Evolutionary conservation across 305 asterid species (phyloP).

Genomic region (Rubia balearica): DNA sequence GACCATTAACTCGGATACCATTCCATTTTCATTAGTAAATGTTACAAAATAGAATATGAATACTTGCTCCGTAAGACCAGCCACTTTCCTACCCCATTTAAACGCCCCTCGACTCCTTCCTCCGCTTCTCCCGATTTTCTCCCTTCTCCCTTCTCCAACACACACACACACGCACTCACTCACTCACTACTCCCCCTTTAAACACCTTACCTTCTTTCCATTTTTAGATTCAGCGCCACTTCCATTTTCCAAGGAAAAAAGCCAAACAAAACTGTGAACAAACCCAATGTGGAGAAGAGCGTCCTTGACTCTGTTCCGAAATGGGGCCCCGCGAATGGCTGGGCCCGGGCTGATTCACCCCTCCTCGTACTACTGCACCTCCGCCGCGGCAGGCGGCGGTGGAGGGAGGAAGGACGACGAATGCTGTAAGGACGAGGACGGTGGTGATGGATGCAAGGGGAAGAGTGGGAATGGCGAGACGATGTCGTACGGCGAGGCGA

Average conservation of each 20-base stretch:
- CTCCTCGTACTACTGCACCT: conserved; percentile 25
- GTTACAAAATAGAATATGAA: background rate
- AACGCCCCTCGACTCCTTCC: conserved; percentile 1
- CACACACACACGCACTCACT: conserved; percentile 5
- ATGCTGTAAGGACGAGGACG: too few species aligned
- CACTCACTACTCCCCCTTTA: background rate
- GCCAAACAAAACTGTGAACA: too few species aligned
- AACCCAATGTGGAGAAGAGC: conserved; percentile 22
- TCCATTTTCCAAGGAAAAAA: background rate
- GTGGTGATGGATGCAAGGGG: background rate
- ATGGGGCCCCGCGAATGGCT: conserved; percentile 1
- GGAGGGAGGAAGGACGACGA: conserved; percentile 20
- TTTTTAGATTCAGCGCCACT: background rate
- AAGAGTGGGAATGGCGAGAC: conserved; percentile 21
- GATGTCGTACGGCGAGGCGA: conserved; percentile 75
- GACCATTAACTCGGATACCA: background rate
- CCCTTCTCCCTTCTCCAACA: background rate
- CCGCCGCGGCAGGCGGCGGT: conserved; percentile 19
- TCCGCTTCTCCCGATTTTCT: background rate
- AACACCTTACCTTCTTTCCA: background rate
- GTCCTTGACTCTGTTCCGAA: conserved; percentile 21
- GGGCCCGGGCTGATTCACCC: conserved; percentile 18
- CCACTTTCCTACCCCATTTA: conserved; percentile 8
- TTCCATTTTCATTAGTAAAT: too few species aligned
- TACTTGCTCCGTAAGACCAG: background rate